Evolutionary conservation across 257 asterid species (phyloP), one percentile per base, ranked within the genome.

Genomic region (Plantago elongata): DNA sequence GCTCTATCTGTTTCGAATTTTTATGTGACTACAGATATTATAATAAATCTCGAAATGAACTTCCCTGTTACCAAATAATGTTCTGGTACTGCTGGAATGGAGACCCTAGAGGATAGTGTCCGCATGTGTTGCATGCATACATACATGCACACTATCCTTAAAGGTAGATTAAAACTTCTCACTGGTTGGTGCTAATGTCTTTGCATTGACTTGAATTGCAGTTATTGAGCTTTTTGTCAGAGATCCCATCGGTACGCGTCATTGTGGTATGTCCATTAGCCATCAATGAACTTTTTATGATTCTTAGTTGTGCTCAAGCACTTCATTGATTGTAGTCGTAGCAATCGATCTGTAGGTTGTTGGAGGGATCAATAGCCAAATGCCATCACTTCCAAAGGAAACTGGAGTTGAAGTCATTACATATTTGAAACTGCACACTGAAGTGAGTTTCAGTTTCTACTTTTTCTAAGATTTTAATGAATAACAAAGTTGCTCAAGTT

Each of bases 331-430:
- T 59, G 38, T 57, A 71, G 49, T 34, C 60, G 38, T 57, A 71
- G 49, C 48, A 71, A 13, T 44, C 16, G 12, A 13, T 44, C 16
- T 18, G 57, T 72, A 92, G 99, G 99, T 92, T 47, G 93, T 92
- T 57, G 99, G 95, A 52, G 97, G 95, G 59, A 77, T 83, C 42
- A 95, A 89, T 72, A 90, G 87, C 61, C 88, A 89, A 79, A 87
- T 92, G 66, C 99, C 97, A 55, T 83, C 99, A 65, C 93, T 89
- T 73, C 97, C 99, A 51, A 75, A 85, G 18, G 62, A 77, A 46
- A 22, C 88, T 13, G 88, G 99, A 72, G 85, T 89, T 63, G 74
- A 78, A 81, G 74, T 86, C 61, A 56, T 92, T 66, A 89, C 97
- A 2, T 89, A 86, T 75, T 56, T 85, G 30, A 84, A 71, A 69